Percentiles rank a stretch among this genome's conserved stretches.
Conservation (phyloP, 768 basidiomycete genomes). For the Leccinum sublutescens region DNA sequence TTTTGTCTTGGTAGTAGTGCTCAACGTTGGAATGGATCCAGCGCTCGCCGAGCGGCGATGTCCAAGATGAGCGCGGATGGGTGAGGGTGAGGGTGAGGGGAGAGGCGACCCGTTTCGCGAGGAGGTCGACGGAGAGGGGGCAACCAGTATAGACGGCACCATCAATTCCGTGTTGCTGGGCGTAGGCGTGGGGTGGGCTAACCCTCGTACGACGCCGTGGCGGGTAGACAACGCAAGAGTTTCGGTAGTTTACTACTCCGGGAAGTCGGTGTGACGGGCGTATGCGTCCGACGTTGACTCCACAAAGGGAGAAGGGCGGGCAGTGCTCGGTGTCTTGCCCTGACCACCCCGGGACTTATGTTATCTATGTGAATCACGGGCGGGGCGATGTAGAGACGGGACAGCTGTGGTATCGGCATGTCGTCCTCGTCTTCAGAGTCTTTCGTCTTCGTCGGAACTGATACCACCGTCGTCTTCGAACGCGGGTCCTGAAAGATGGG, state of each 20-base stretch:
- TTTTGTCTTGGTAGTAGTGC: no score
- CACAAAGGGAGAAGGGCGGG: constrained; percentile 21
- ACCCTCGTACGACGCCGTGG: constrained; percentile 27
- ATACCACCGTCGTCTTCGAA: constrained; percentile 80
- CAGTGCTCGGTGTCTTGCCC: constrained; percentile 23
- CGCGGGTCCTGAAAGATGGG: constrained; percentile 50
- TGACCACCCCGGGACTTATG: constrained; percentile 10
- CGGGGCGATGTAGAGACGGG: constrained; percentile 23
- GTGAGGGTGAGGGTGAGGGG: no score
- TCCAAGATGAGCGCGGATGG: no score
- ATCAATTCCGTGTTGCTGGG: no score
- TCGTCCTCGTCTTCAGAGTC: constrained; percentile 27
- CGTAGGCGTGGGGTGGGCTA: no score
- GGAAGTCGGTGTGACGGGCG: constrained; percentile 30
- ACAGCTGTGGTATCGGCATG: constrained; percentile 28
- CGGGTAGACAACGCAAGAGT: constrained; percentile 32
- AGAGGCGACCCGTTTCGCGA: no score
- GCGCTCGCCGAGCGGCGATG: no score
- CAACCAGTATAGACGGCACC: no score
- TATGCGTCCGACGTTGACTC: constrained; percentile 20
- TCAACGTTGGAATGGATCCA: no score
- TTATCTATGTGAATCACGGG: constrained; percentile 21
- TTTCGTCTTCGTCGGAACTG: constrained; percentile 51
- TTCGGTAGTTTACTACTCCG: constrained; percentile 32
- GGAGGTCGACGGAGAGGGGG: no score